Percentiles rank a stretch among this genome's conserved stretches.
Evolutionary conservation across 345 rosid species (phyloP).

Genomic region (Carallia brachiata): DNA sequence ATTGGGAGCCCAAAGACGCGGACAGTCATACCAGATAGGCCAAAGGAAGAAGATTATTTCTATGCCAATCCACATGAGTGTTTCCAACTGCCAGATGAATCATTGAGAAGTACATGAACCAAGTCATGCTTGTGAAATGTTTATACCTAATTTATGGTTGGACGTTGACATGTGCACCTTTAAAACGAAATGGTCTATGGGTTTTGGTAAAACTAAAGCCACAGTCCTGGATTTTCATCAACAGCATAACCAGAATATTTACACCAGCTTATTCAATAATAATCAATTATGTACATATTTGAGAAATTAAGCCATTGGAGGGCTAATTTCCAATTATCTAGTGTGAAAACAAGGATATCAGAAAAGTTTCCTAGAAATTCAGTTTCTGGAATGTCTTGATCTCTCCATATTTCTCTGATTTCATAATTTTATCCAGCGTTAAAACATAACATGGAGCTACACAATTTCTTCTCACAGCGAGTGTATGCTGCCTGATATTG

Average conservation of each 20-base stretch:
- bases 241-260: slow-evolving; percentile 18
- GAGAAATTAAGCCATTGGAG: neutral
- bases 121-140: slow-evolving; percentile 25
- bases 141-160: slow-evolving; percentile 11
- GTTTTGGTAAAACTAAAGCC: slow-evolving; percentile 13
- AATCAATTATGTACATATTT: slow-evolving; percentile 19
- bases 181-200: slow-evolving; percentile 12
- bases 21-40: slow-evolving; percentile 60
- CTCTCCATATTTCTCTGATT: neutral
- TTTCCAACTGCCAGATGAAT: slow-evolving; percentile 71
- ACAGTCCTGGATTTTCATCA: slow-evolving; percentile 14
- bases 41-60: slow-evolving; percentile 95
- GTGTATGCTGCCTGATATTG: slow-evolving; percentile 14
- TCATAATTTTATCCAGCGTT: slow-evolving; percentile 10
- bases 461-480: neutral
- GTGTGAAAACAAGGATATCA: slow-evolving; percentile 8
- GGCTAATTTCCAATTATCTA: slow-evolving; percentile 2
- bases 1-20: slow-evolving; percentile 77
- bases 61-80: slow-evolving; percentile 95
- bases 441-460: slow-evolving; percentile 4
- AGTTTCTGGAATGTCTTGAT: neutral
- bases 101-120: slow-evolving; percentile 42
- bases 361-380: neutral
- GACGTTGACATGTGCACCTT: slow-evolving; percentile 10
- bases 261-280: slow-evolving; percentile 10